phyloP scores from a whole-genome alignment of 345 rosid genomes.

The Erysimum cheiranthoides region DNA sequence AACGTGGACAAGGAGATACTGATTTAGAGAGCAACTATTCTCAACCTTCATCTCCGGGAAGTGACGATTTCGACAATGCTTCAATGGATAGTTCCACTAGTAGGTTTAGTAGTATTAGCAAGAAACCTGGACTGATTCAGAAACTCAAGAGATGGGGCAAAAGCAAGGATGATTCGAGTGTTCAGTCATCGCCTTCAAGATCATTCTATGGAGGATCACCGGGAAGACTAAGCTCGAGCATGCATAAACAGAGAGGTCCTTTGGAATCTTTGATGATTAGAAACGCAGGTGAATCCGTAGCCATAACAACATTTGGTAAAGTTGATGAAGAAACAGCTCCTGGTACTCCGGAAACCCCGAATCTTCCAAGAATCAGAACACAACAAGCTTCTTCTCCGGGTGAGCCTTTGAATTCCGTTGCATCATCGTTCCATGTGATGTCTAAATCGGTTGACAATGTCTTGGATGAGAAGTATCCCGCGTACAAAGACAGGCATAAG shows the following conservation, averaged over 20 bases:
- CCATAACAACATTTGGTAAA: constrained; percentile 85
- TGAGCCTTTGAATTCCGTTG: constrained; percentile 67
- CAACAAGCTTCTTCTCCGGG: constrained; percentile 57
- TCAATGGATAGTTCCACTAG: constrained; percentile 84
- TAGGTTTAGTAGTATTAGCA: constrained; percentile 77
- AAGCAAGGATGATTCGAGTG: constrained; percentile 83
- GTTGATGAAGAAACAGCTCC: constrained; percentile 60
- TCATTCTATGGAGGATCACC: constrained; percentile 81
- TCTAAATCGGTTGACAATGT: constrained; percentile 86
- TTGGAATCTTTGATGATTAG: constrained; percentile 88
- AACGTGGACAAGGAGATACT: constrained; percentile 95
- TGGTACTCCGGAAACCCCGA: constrained; percentile 65
- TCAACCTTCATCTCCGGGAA: constrained; percentile 92
- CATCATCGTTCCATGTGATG: constrained; percentile 85
- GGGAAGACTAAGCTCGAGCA: constrained; percentile 68
- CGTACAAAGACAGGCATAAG: constrained; percentile 91
- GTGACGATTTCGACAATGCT: constrained; percentile 87
- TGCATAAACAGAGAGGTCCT: constrained; percentile 72
- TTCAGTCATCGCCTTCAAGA: constrained; percentile 73
- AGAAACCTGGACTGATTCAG: constrained; percentile 74
- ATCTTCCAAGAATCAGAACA: constrained; percentile 62
- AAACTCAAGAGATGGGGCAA: constrained; percentile 93
- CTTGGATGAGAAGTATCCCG: constrained; percentile 85
- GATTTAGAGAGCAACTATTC: constrained; percentile 87
- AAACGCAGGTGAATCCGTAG: constrained; percentile 78